Evolutionary conservation across 495 filamentous ascomycete species (phyloP), one percentile per base, ranked within the genome.

Genomic region (Chaetomium cochliodes): DNA sequence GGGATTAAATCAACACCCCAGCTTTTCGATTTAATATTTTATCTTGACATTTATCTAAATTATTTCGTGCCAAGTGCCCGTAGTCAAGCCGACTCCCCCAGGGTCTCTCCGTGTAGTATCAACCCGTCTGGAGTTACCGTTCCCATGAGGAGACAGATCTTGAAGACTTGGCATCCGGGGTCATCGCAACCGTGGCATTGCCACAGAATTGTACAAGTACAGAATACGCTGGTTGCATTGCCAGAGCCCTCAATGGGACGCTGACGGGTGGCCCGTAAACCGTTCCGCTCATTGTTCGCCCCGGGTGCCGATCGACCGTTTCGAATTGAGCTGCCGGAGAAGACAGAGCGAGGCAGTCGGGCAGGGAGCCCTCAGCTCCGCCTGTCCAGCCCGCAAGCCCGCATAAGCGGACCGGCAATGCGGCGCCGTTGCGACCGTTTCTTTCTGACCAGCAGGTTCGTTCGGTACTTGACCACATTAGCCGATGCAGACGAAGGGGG

Each of bases 331-430:
- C 20, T 11, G 5, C 11, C 20, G 41, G n/a, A 46, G 5, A 26
- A 13, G 23, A 47, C 7, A 25, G 7, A 16, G 11, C 18, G 30
- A 41, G 20, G 20, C 30, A 7, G 30, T 37, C 26, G 30, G n/a
- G n/a, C n/a, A n/a, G n/a, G 58, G 58, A 60, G 28, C 58, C 25
- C n/a, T 50, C 58, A 50, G 23, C 58, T 60, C 44, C 58, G 58
- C 58, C 15, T 33, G 42, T 26, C 58, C 46, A 51, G 37, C 33
- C 33, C 51, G 13, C 23, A 44, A 30, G n/a, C 60, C 37, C 60
- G 60, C 60, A 62, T 55, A 42, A 47, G 26, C 60, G 51, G 60
- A 55, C 60, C 60, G 60, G 47, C 50, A 62, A 55, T 62, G 60
- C 60, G 60, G 51, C 37, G 59, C 25, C 55, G 55, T 41, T 41